Evolutionary conservation across 1,139 yeast genomes (phyloP).

Genomic region (Hanseniaspora uvarum): DNA sequence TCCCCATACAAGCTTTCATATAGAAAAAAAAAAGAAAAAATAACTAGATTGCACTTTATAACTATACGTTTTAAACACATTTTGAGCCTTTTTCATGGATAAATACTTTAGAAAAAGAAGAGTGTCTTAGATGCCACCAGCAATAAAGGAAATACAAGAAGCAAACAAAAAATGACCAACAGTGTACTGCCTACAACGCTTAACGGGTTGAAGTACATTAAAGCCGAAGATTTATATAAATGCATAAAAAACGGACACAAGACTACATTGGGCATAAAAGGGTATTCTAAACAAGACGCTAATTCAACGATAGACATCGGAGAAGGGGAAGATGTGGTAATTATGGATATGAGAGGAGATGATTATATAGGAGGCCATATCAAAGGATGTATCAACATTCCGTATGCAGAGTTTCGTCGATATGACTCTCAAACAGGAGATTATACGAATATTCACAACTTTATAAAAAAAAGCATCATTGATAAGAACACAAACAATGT

Average conservation of each 20-base stretch:
- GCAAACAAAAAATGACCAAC: slow-evolving; percentile 9
- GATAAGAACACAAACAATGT: slow-evolving; percentile 35
- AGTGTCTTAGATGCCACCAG: too few species aligned
- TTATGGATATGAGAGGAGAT: slow-evolving; percentile 79
- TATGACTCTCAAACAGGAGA: slow-evolving; percentile 40
- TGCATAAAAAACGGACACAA: slow-evolving; percentile 8
- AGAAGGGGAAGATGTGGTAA: slow-evolving; percentile 20
- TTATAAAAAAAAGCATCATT: slow-evolving; percentile 47
- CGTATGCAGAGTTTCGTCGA: slow-evolving; percentile 22
- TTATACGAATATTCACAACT: slow-evolving; percentile 50
- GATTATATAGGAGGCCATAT: slow-evolving; percentile 54
- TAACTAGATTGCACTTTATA: too few species aligned
- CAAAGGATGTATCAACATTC: slow-evolving; percentile 25
- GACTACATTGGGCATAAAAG: not conserved
- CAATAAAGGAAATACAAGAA: too few species aligned
- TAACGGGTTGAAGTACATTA: slow-evolving; percentile 7
- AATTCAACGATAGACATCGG: not conserved
- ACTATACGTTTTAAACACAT: too few species aligned
- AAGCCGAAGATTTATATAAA: slow-evolving; percentile 10
- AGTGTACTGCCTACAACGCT: slow-evolving; percentile 1
- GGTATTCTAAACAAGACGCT: not conserved
- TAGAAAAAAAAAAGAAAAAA: too few species aligned
- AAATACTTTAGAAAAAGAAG: too few species aligned
- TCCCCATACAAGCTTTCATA: too few species aligned
- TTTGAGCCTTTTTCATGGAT: too few species aligned